Evolutionary conservation across 163 green algal species (phyloP).

Genomic region (Volvox carteri): DNA sequence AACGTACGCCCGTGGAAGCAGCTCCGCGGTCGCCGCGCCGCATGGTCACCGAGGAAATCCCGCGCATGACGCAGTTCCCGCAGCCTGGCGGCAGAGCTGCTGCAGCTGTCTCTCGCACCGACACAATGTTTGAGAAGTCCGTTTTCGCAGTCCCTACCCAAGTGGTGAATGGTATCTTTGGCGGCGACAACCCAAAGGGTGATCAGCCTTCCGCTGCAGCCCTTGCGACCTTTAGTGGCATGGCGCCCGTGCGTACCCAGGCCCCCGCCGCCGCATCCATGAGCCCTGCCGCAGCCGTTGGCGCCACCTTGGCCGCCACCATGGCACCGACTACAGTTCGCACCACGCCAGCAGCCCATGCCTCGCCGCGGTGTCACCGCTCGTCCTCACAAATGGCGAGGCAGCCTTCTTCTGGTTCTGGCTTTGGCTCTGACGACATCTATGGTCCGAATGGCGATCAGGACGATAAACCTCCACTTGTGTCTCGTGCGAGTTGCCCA

Average conservation of each 20-base stretch:
- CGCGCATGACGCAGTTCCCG: background rate
- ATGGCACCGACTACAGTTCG: too few relatives aligned
- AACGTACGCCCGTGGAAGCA: background rate
- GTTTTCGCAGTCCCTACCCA: background rate
- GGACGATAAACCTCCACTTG: background rate
- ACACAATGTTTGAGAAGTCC: background rate
- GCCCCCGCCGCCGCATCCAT: background rate
- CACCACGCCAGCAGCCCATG: background rate
- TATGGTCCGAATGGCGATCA: background rate
- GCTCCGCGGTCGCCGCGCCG: too few relatives aligned
- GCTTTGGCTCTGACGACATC: too few relatives aligned
- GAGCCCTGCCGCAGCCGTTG: too few relatives aligned
- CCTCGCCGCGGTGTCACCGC: background rate
- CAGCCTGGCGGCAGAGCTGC: background rate
- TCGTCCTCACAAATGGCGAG: background rate
- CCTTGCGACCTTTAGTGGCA: background rate
- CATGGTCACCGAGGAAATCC: background rate
- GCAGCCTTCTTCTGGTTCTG: background rate
- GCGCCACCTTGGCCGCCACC: too few relatives aligned
- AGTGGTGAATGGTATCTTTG: too few relatives aligned
- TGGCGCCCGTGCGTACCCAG: conserved; percentile 39
- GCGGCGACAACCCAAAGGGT: too few relatives aligned
- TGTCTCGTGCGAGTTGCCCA: background rate
- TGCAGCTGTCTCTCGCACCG: background rate
- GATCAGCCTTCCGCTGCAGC: background rate